Evolutionary conservation across 2,329 filamentous ascomycete species (phyloP), one percentile per base, ranked within the genome.

Genomic region (Aspergillus calidoustus): DNA sequence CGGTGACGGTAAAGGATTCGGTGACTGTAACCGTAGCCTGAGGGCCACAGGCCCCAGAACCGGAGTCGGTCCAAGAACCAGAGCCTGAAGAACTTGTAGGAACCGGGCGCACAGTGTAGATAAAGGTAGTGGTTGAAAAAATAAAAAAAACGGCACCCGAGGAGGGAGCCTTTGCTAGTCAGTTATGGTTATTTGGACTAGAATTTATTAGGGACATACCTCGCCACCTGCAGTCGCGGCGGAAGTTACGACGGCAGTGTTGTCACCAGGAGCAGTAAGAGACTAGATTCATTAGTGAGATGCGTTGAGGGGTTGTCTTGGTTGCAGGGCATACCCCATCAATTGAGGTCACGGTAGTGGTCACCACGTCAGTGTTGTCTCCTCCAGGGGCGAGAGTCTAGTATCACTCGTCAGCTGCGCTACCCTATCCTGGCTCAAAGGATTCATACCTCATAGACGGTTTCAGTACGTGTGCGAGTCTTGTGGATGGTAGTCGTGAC

Each of bases 401-500:
- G 28, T 7, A 51, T 44, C 17, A 23, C 13, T 43, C n/a, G 38
- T 41, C 28, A 59, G 50, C 23, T 19, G 17, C 23, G 19, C 23
- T 9, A 3, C 34, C 13, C 15, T 17, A 38, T 41, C 8, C 22
- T 3, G 44, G 44, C 3, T 25, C 57, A 38, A 55, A 48, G 9
- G 19, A 25, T 6, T 47, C 70, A 62, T 69, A 74, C 72, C 30
- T 66, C 68, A 59, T 64, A 70, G 59, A 71, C 66, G 25, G 72
- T 73, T 60, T 70, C 57, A 30, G 67, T 53, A 17, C 67, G 54
- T 48, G 74, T 77, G 34, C 66, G 64, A 49, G 76, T 78, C 59
- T 57, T 63, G 68, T 73, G 71, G 55, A 79, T 69, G 15, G 76
- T 78, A 49, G 71, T 78, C 28, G 77, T 79, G 19, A 79, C 68